Evolutionary conservation across 331 rosid genomes (phyloP), one percentile per base, ranked within the genome.

Genomic region (Saraca asoca): DNA sequence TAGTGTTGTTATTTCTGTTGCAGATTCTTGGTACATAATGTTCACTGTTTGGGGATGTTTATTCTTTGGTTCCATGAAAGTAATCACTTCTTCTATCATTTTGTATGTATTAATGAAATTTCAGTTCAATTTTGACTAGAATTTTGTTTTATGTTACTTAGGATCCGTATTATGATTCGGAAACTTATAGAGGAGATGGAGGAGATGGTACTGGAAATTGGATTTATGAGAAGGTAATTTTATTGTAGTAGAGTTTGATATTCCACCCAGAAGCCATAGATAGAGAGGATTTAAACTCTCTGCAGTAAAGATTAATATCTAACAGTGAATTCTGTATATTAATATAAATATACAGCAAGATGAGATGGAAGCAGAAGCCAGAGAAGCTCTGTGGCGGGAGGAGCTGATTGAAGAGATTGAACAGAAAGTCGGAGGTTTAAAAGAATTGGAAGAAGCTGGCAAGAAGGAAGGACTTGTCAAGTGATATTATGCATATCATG

Each of bases 201-300:
- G 98, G 97, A 74, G 98, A 90, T 75, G 97, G 97, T 46, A 84
- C 90, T 45, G 98, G 98, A 37, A 74, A 82, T 49, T 93, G 98
- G 96, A 44, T 88, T 31, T 93, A 90, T 77, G 91, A 93, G 68
- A 93, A 86, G 98, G 97, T 93, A 80, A 19, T 4, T 7, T 35
- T 66, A 56, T 72, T 39, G 31, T 24, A 24, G 31, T 24, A 24
- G 31, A 24, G 31, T 24, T 24, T 24, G 31, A 24, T 24, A 24
- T 24, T 24, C 31, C 31, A 24, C 2, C 31, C 3, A 24, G 31
- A 24, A 24, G 31, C 31, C 31, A 24, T 24, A 24, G 31, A 24
- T 24, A 3, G 31, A 24, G 31, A 24, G 31, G 3, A 24, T 24
- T 24, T 24, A 24, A 24, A 24, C 31, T 24, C 31, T 24, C 2